Evolutionary conservation across 805 yeast species (phyloP).

Genomic region (Ogataea dorogensis): DNA sequence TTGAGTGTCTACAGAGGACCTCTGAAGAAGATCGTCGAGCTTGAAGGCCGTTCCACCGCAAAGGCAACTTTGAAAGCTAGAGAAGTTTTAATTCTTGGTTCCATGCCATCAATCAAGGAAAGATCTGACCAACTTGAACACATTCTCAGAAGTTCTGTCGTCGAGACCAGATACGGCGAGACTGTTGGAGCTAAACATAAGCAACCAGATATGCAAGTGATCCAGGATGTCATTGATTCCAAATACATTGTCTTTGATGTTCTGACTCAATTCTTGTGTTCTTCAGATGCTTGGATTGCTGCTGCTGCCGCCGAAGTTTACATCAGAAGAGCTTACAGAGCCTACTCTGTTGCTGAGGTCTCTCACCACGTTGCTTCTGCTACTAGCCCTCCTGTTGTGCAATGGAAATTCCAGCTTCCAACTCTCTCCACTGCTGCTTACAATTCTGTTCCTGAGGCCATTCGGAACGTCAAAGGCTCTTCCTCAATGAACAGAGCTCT

Average conservation of each 20-base stretch:
- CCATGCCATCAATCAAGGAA: conserved; percentile 93
- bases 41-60: conserved; percentile 87
- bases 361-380: conserved; percentile 51
- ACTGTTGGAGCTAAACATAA: conserved; percentile 67
- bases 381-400: conserved; percentile 62
- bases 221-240: conserved; percentile 92
- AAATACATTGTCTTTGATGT: conserved; percentile 96
- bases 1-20: conserved; percentile 66
- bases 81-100: conserved; percentile 94
- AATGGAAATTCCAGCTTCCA: conserved; percentile 89
- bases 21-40: conserved; percentile 76
- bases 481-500: conserved; percentile 72
- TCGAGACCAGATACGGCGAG: conserved; percentile 87
- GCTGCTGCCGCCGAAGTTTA: conserved; percentile 97
- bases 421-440: conserved; percentile 68
- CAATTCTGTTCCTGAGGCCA: conserved; percentile 58
- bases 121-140: conserved; percentile 97
- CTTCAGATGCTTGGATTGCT: conserved; percentile 82
- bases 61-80: conserved; percentile 94
- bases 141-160: conserved; percentile 86
- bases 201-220: conserved; percentile 74
- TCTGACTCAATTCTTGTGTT: conserved; percentile 82
- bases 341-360: conserved; percentile 82
- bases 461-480: conserved; percentile 39
- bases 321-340: conserved; percentile 94